Conservation (phyloP, 805 yeast species). For the Lipomyces oligophaga region DNA sequence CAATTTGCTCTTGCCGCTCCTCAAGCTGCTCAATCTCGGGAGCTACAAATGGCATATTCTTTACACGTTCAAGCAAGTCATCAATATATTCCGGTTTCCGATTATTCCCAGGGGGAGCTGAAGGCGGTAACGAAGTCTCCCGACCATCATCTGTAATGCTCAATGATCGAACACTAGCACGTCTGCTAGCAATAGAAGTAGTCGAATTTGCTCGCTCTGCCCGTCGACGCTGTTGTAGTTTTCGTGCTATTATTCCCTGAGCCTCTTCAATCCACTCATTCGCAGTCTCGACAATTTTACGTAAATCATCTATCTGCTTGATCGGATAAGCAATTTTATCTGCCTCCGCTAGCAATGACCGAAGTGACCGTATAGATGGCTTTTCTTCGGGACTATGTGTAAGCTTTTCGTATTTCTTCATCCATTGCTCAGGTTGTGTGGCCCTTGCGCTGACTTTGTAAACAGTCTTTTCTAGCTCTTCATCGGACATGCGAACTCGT, state of each 20-base stretch:
- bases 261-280: constrained; percentile 55
- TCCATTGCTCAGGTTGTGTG: constrained; percentile 52
- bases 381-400: constrained; percentile 38
- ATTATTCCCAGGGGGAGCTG: too few relatives aligned
- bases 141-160: constrained; percentile 2
- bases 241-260: constrained; percentile 49
- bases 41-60: constrained; percentile 48
- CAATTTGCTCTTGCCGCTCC: constrained; percentile 52
- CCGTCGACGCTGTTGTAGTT: constrained; percentile 35
- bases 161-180: constrained; percentile 4
- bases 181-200: constrained; percentile 27
- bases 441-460: constrained; percentile 43
- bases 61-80: constrained; percentile 45
- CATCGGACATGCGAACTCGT: constrained; percentile 46
- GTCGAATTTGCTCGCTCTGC: constrained; percentile 9
- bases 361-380: constrained; percentile 48
- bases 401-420: constrained; percentile 42
- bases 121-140: constrained; percentile 22
- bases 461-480: constrained; percentile 43
- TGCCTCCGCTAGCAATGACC: constrained; percentile 50
- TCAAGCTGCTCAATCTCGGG: constrained; percentile 59
- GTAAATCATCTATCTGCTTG: constrained; percentile 41
- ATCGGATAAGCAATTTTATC: constrained; percentile 47
- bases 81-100: constrained; percentile 39
- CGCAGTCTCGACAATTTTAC: constrained; percentile 45